Evolutionary conservation across 257 asterid genomes (phyloP), one percentile per base, ranked within the genome.

Genomic region (Fraxinus americana): DNA sequence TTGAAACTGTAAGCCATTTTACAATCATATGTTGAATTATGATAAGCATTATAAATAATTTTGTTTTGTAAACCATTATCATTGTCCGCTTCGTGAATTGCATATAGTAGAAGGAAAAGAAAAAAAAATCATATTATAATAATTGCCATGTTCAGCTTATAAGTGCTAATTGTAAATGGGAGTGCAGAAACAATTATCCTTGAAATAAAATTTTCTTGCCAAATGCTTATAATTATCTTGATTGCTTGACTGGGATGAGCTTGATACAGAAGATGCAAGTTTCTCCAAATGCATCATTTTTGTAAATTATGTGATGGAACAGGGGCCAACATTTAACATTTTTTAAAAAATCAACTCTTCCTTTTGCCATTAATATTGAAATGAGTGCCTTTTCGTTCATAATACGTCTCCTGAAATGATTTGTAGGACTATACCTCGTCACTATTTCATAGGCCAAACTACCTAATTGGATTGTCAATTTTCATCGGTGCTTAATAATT

Each of bases 1-100:
- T 96, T 83, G 97, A 93, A 86, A 88, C 86, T 84, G 98, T 92
- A 85, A 72, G 98, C 43, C 52, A 61, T 45, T 67, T 63, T 70
- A 10, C 67, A 69, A 59, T 36, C 63, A 59, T 73, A 34, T 29
- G 30, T 74, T 39, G 30, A 67, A 63, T 36, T 70, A 36, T 41
- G 35, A 25, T 27, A 23, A 72, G 52, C 59, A 11, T 25, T 38
- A 38, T 23, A 1, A 50, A 67, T 2, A n/a, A 27, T 36, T 39
- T 34, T 36, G 4, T 45, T 45, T 12, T 59, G 65, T n/a, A 17
- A 48, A 54, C 25, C 23, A 21, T 61, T 25, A 1, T 61, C 16
- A 23, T 8, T 2, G 34, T 10, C 68, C 34, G 0, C 32, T 21
- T 25, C 16, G 7, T 9, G 30, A 21, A 61, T 9, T 10, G 27